Evolutionary conservation across 495 filamentous ascomycete genomes (phyloP).

Genomic region (Durotheca rogersii): DNA sequence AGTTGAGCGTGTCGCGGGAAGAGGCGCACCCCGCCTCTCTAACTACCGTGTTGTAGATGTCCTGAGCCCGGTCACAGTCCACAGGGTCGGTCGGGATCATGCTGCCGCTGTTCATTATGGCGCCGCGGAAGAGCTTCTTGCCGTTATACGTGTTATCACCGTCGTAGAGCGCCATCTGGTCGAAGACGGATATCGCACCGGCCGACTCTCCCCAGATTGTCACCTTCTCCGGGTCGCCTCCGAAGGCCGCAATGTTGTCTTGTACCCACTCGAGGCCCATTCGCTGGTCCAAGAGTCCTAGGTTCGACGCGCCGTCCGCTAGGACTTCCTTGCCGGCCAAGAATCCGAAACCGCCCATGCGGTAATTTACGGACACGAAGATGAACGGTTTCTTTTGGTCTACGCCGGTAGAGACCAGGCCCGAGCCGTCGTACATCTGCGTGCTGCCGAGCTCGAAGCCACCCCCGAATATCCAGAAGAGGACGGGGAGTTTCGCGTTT

Average conservation of each 20-base stretch:
- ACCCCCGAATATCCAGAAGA: slow-evolving; percentile 76
- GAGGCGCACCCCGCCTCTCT: slow-evolving; percentile 57
- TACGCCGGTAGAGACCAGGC: slow-evolving; percentile 54
- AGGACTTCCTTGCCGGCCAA: slow-evolving; percentile 63
- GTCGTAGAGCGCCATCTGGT: slow-evolving; percentile 68
- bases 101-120: slow-evolving; percentile 71
- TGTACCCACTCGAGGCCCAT: slow-evolving; percentile 65
- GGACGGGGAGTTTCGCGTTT: slow-evolving; percentile 62
- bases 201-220: slow-evolving; percentile 76
- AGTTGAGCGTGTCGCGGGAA: slow-evolving; percentile 58
- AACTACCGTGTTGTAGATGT: slow-evolving; percentile 64
- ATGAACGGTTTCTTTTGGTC: slow-evolving; percentile 59
- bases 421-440: slow-evolving; percentile 58
- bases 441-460: slow-evolving; percentile 62
- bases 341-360: slow-evolving; percentile 62
- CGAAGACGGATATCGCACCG: slow-evolving; percentile 68
- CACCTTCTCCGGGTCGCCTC: slow-evolving; percentile 64
- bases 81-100: slow-evolving; percentile 63
- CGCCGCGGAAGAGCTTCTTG: slow-evolving; percentile 66
- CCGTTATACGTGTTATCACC: slow-evolving; percentile 70
- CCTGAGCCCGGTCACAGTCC: slow-evolving; percentile 63
- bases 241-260: slow-evolving; percentile 67
- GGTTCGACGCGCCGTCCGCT: slow-evolving; percentile 60
- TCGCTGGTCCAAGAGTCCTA: slow-evolving; percentile 66
- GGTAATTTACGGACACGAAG: slow-evolving; percentile 65